phyloP scores from a whole-genome alignment of 768 basidiomycete species.

The Pleurotus pulmonarius region DNA sequence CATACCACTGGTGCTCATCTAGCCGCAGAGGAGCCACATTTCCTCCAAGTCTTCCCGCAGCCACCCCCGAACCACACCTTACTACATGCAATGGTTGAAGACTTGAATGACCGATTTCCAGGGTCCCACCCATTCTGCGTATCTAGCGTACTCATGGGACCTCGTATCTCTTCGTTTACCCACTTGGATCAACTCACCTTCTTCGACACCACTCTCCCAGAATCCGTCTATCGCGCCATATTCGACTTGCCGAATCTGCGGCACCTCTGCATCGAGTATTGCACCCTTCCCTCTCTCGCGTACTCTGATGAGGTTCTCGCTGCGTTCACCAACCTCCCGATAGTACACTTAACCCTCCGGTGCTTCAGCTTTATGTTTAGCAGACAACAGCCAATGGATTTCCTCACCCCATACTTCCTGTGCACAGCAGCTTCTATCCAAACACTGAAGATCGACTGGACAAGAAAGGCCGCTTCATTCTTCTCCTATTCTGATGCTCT shows the following conservation, averaged over 20 bases:
- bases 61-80: background rate
- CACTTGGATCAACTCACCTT: slow-evolving; percentile 34
- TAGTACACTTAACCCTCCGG: slow-evolving; percentile 37
- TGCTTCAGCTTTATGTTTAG: slow-evolving; percentile 25
- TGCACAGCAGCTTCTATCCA: slow-evolving; percentile 31
- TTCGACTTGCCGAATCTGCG: slow-evolving; percentile 33
- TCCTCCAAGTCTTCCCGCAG: background rate
- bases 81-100: background rate
- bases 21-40: background rate
- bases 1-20: background rate
- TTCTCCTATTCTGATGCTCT: slow-evolving; percentile 22
- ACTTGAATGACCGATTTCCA: background rate
- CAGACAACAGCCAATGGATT: slow-evolving; percentile 7
- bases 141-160: background rate
- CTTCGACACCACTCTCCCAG: slow-evolving; percentile 31
- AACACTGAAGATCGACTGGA: slow-evolving; percentile 41
- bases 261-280: slow-evolving; percentile 37
- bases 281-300: slow-evolving; percentile 23
- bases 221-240: slow-evolving; percentile 28
- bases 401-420: slow-evolving; percentile 22
- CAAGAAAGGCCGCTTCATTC: slow-evolving; percentile 26
- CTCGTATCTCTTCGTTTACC: slow-evolving; percentile 21
- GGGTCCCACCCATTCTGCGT: background rate
- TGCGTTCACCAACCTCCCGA: slow-evolving; percentile 30
- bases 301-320: slow-evolving; percentile 8